Evolutionary conservation across 225 moss, liverwort and hornwort species (phyloP).

Genomic region (Asterella californica): DNA sequence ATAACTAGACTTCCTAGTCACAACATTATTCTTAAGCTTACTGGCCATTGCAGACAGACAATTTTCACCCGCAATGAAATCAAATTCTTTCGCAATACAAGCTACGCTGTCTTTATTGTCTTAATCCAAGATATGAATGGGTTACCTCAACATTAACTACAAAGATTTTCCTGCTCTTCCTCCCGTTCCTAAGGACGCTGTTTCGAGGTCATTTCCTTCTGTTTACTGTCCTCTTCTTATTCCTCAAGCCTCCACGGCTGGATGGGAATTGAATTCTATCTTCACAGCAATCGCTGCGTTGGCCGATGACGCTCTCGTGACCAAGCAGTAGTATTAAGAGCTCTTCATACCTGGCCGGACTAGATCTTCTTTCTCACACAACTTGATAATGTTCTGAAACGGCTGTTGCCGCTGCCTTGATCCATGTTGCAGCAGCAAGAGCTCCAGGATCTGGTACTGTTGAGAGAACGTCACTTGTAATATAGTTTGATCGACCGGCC

Average conservation of each 20-base stretch:
- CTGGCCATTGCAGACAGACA: conserved; percentile 6
- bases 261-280: not conserved
- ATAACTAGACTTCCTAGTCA: not conserved
- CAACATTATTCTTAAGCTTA: conserved; percentile 1
- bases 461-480: conserved; percentile 63
- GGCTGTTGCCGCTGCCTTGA: conserved; percentile 62
- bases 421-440: conserved; percentile 80
- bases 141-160: conserved; percentile 21
- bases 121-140: conserved; percentile 19
- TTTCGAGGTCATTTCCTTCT: conserved; percentile 8
- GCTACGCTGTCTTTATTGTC: conserved; percentile 25
- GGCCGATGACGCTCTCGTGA: not conserved
- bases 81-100: conserved; percentile 9
- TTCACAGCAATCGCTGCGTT: not conserved
- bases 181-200: not conserved
- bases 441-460: conserved; percentile 91
- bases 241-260: conserved; percentile 13
- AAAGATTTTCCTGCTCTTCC: conserved; percentile 9
- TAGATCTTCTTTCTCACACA: conserved; percentile 7
- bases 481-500: conserved; percentile 89
- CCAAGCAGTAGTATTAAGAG: not conserved
- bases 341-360: conserved; percentile 2
- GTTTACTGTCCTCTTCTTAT: conserved; percentile 7
- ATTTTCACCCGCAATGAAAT: conserved; percentile 9
- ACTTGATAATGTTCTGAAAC: conserved; percentile 25